Conservation (phyloP, 2,329 filamentous ascomycete species). For the Cladophialophora carrionii region DNA sequence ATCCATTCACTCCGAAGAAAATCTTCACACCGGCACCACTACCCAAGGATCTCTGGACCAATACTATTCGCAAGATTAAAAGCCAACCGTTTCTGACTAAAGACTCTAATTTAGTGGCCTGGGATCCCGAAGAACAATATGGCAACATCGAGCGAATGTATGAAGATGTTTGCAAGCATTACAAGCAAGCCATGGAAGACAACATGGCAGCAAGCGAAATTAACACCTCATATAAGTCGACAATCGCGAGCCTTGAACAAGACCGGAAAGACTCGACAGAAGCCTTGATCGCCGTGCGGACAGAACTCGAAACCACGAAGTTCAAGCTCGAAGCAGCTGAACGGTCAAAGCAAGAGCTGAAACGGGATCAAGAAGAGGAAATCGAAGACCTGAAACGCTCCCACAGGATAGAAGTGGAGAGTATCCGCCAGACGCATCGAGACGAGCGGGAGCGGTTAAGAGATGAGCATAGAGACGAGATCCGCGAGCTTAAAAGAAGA, state of each 20-base stretch:
- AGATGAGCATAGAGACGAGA: conserved; percentile 67
- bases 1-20: conserved; percentile 37
- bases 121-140: conserved; percentile 78
- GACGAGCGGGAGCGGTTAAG: conserved; percentile 62
- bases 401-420: conserved; percentile 51
- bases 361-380: conserved; percentile 56
- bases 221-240: conserved; percentile 71
- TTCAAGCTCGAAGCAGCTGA: conserved; percentile 56
- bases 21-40: conserved; percentile 44
- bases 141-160: conserved; percentile 77
- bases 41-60: conserved; percentile 39
- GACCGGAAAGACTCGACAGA: conserved; percentile 56
- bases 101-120: conserved; percentile 75
- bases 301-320: conserved; percentile 68
- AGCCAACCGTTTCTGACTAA: conserved; percentile 66
- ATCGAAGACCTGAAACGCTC: conserved; percentile 59
- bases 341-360: conserved; percentile 56
- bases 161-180: conserved; percentile 69
- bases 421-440: conserved; percentile 49
- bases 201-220: conserved; percentile 73
- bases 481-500: conserved; percentile 66
- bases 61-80: conserved; percentile 41
- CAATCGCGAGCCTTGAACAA: conserved; percentile 64
- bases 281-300: conserved; percentile 60
- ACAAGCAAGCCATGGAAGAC: conserved; percentile 70